Percentiles rank a stretch among this genome's conserved stretches.
phyloP scores from a whole-genome alignment of 306 rosid species.

The Inga leiocalycina region DNA sequence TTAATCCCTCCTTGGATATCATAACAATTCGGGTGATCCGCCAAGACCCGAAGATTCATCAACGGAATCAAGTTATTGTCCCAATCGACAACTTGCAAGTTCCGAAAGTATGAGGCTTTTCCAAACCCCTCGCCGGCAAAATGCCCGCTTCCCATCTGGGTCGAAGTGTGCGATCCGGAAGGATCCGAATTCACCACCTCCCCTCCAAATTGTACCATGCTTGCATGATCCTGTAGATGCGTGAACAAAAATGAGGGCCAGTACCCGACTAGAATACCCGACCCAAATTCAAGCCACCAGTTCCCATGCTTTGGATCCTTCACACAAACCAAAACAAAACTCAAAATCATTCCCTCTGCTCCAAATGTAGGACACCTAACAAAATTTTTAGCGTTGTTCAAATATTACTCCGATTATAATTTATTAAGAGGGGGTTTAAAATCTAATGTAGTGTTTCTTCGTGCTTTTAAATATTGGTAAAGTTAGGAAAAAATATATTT shows the following conservation, averaged over 20 bases:
- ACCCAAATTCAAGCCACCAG: slow-evolving; percentile 95
- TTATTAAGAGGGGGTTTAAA: too few species aligned
- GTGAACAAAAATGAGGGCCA: slow-evolving; percentile 94
- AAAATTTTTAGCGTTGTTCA: too few species aligned
- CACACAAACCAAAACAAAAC: slow-evolving; percentile 4
- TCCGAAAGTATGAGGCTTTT: slow-evolving; percentile 86
- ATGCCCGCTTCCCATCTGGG: slow-evolving; percentile 97
- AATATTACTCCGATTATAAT: too few species aligned
- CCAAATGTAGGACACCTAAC: neutral
- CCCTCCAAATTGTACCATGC: slow-evolving; percentile 94
- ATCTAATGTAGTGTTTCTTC: neutral
- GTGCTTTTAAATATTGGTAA: too few species aligned
- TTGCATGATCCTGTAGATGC: slow-evolving; percentile 76
- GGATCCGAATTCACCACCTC: slow-evolving; percentile 79
- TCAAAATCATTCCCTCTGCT: neutral
- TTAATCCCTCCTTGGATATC: slow-evolving; percentile 91
- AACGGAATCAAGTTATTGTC: slow-evolving; percentile 79
- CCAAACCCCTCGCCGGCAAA: slow-evolving; percentile 87
- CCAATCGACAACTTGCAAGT: slow-evolving; percentile 90
- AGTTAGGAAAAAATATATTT: too few species aligned
- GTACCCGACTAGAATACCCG: slow-evolving; percentile 77
- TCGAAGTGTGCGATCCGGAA: slow-evolving; percentile 68
- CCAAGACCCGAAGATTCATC: slow-evolving; percentile 76
- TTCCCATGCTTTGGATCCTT: slow-evolving; percentile 97
- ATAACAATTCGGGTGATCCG: slow-evolving; percentile 94